phyloP scores from a whole-genome alignment of 306 rosid species.

The Vigna trinervia region DNA sequence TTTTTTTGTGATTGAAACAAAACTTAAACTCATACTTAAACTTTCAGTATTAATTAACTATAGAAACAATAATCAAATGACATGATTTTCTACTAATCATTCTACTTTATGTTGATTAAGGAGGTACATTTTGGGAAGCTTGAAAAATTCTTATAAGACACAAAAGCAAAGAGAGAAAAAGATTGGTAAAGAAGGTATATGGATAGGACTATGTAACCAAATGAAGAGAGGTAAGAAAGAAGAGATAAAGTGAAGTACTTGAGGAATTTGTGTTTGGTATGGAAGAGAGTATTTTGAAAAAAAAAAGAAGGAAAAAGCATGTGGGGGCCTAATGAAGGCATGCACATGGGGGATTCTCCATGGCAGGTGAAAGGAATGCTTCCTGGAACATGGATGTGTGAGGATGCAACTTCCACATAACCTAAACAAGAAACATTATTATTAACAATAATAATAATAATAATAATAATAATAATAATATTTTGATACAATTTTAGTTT shows the following conservation, averaged over 20 bases:
- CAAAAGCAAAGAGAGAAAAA: constrained; percentile 8
- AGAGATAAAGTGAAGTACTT: background rate
- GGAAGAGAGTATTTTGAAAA: constrained; percentile 21
- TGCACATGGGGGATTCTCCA: constrained; percentile 53
- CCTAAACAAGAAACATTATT: constrained; percentile 3
- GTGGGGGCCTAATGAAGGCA: constrained; percentile 40
- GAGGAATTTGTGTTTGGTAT: constrained; percentile 23
- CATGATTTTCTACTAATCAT: too few relatives aligned
- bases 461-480: too few relatives aligned
- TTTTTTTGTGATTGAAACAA: too few relatives aligned
- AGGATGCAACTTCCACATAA: constrained; percentile 43
- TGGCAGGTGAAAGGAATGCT: constrained; percentile 44
- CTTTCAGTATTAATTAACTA: too few relatives aligned
- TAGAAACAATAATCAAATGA: too few relatives aligned
- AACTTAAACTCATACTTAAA: too few relatives aligned
- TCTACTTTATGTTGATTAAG: too few relatives aligned
- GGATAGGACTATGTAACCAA: constrained; percentile 37
- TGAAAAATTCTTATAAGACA: constrained; percentile 3
- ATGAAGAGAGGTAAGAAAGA: constrained; percentile 39
- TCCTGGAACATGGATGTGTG: constrained; percentile 29
- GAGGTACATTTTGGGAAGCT: too few relatives aligned
- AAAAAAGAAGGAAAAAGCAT: constrained; percentile 22
- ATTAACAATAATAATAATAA: too few relatives aligned
- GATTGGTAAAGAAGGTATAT: background rate
- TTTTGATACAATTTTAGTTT: too few relatives aligned